These are phyloP conservation scores for Bisporella sp. DNA, from an alignment of 2,329 filamentous ascomycete genomes.

Conservation along the genomic window DNA sequence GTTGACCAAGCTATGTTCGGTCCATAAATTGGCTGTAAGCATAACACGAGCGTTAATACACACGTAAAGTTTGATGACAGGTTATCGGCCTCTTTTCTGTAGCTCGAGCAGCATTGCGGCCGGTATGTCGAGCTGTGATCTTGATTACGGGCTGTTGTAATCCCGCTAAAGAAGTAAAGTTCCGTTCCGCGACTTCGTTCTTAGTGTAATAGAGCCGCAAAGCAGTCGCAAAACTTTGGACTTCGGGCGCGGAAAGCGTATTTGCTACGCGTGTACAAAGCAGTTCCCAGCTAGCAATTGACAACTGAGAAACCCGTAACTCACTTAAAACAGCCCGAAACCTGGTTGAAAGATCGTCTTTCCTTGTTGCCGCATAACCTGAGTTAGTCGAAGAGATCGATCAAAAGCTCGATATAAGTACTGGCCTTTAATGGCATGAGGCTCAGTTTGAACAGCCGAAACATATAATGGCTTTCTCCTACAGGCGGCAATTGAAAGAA, in stretches of 20 bases:
- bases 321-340: slow-evolving; percentile 4
- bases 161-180: not conserved
- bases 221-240: slow-evolving; percentile 2
- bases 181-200: not conserved
- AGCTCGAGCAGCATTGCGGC: no score
- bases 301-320: slow-evolving; percentile 1
- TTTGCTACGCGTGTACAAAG: slow-evolving; percentile 2
- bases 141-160: slow-evolving; percentile 1
- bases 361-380: slow-evolving; percentile 8
- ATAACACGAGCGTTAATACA: no score
- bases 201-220: slow-evolving; percentile 6
- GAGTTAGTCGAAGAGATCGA: not conserved
- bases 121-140: not conserved
- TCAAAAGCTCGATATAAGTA: slow-evolving; percentile 1
- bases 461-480: slow-evolving; percentile 1
- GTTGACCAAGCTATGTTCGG: no score
- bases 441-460: not conserved
- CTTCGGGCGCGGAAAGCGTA: not conserved
- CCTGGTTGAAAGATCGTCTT: slow-evolving; percentile 3
- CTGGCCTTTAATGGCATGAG: slow-evolving; percentile 3
- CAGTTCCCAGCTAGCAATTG: slow-evolving; percentile 1
- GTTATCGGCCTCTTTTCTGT: no score
- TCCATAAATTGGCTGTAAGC: no score
- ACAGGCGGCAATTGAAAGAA: slow-evolving; percentile 10
- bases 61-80: no score